Evolutionary conservation across 352 stramenopile genomes (phyloP).

Genomic region (Phytophthora sojae): DNA sequence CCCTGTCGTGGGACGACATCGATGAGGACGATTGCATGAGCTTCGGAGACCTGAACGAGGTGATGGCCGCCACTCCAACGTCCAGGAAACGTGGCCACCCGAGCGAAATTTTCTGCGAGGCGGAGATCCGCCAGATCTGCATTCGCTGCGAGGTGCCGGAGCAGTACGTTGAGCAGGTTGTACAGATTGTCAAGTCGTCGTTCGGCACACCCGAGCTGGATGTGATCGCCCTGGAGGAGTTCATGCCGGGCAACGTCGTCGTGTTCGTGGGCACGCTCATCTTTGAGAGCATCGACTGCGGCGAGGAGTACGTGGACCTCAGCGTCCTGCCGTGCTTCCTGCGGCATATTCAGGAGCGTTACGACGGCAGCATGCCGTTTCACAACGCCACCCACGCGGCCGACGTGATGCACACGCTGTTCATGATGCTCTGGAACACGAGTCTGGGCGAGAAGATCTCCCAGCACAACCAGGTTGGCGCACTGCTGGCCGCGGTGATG

Average conservation of each 20-base stretch:
- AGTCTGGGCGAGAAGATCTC: conserved; percentile 58
- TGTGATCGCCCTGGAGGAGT: conserved; percentile 74
- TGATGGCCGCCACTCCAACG: conserved; percentile 48
- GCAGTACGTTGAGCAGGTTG: conserved; percentile 53
- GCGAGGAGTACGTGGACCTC: conserved; percentile 64
- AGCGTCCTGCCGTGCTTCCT: conserved; percentile 58
- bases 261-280: conserved; percentile 79
- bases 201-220: conserved; percentile 79
- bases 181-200: conserved; percentile 52
- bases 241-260: conserved; percentile 67
- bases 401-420: conserved; percentile 84
- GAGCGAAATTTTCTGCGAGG: conserved; percentile 55
- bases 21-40: conserved; percentile 41
- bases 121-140: conserved; percentile 63
- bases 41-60: conserved; percentile 49
- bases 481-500: conserved; percentile 79
- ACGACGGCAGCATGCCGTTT: conserved; percentile 75
- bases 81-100: conserved; percentile 61
- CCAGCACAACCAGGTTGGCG: conserved; percentile 74
- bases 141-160: conserved; percentile 51
- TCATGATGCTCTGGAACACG: conserved; percentile 73
- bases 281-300: conserved; percentile 68
- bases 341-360: conserved; percentile 68
- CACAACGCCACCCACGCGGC: conserved; percentile 85
- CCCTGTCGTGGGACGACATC: conserved; percentile 57